Conservation (phyloP, 2,329 filamentous ascomycete species). For the Elsinoe australis region DNA sequence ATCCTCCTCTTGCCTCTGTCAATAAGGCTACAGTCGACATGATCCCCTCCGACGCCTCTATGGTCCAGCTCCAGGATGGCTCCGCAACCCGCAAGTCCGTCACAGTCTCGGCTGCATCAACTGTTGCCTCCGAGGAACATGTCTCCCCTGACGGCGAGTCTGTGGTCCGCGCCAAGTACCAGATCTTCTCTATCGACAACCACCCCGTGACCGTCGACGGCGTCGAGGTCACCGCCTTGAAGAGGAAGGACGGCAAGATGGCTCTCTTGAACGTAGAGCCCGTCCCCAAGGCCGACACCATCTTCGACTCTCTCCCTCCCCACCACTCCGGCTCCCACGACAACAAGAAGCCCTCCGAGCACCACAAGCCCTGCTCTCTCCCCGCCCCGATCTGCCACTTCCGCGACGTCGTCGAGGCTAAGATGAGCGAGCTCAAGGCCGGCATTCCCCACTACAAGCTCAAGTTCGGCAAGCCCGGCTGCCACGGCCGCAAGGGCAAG, state of each 20-base stretch:
- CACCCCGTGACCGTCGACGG: slow-evolving; percentile 44
- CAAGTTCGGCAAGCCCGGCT: slow-evolving; percentile 30
- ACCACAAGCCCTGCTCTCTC: slow-evolving; percentile 31
- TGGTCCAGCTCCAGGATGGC: slow-evolving; percentile 24
- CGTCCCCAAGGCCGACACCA: slow-evolving; percentile 20
- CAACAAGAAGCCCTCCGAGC: slow-evolving; percentile 1
- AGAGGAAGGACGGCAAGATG: slow-evolving; percentile 49
- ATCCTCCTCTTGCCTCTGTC: slow-evolving; percentile 43
- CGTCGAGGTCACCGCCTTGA: slow-evolving; percentile 55
- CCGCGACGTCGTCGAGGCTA: slow-evolving; percentile 44
- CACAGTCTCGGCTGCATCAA: slow-evolving; percentile 26
- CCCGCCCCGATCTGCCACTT: slow-evolving; percentile 49
- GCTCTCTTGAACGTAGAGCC: slow-evolving; percentile 45
- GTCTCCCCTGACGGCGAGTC: slow-evolving; percentile 47
- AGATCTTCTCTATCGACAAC: slow-evolving; percentile 53
- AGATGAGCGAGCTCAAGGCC: slow-evolving; percentile 36
- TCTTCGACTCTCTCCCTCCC: slow-evolving; percentile 24
- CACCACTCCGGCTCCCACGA: slow-evolving; percentile 19
- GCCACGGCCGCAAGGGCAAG: slow-evolving; percentile 26
- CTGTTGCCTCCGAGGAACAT: slow-evolving; percentile 37
- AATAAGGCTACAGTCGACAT: slow-evolving; percentile 27
- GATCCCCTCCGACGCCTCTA: slow-evolving; percentile 17
- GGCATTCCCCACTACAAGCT: slow-evolving; percentile 19
- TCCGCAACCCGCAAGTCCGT: slow-evolving; percentile 29
- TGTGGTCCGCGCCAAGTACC: slow-evolving; percentile 48